phyloP scores from a whole-genome alignment of 495 filamentous ascomycete species.

The Bryoglossum gracile region DNA sequence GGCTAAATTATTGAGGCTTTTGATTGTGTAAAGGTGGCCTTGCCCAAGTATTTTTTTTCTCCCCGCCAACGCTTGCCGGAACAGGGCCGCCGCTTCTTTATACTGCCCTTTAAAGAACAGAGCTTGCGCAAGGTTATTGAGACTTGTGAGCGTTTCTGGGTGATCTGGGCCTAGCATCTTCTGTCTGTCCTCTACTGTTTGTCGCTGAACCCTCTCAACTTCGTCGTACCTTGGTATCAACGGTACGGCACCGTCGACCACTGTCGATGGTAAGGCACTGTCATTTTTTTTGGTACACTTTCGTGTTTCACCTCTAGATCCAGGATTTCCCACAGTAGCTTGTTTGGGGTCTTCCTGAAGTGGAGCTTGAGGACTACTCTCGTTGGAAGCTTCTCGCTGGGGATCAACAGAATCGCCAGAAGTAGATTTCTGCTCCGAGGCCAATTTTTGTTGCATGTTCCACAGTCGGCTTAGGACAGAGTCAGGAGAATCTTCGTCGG shows the following conservation, averaged over 20 bases:
- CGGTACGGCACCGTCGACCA: conserved; percentile 2
- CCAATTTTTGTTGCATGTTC: conserved; percentile 1
- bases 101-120: too few species aligned
- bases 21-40: too few species aligned
- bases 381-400: not conserved
- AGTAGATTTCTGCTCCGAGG: not conserved
- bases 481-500: conserved; percentile 1
- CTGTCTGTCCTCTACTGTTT: conserved; percentile 5
- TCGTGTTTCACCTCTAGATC: conserved; percentile 2
- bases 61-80: too few species aligned
- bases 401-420: conserved; percentile 2
- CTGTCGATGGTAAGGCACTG: not conserved
- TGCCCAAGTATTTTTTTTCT: too few species aligned
- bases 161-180: too few species aligned
- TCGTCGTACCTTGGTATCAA: conserved; percentile 3
- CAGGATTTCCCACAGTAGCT: conserved; percentile 2
- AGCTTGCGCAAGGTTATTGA: too few species aligned
- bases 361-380: conserved; percentile 2
- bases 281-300: conserved; percentile 1
- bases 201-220: conserved; percentile 1
- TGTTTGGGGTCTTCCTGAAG: conserved; percentile 1
- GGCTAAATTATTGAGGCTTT: too few species aligned
- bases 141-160: too few species aligned
- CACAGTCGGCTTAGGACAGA: conserved; percentile 3
- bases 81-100: too few species aligned